These are phyloP conservation scores for Mortierella sp. DNA, from an alignment of 371 early-diverging fungal genomes.

Conservation along the genomic window DNA sequence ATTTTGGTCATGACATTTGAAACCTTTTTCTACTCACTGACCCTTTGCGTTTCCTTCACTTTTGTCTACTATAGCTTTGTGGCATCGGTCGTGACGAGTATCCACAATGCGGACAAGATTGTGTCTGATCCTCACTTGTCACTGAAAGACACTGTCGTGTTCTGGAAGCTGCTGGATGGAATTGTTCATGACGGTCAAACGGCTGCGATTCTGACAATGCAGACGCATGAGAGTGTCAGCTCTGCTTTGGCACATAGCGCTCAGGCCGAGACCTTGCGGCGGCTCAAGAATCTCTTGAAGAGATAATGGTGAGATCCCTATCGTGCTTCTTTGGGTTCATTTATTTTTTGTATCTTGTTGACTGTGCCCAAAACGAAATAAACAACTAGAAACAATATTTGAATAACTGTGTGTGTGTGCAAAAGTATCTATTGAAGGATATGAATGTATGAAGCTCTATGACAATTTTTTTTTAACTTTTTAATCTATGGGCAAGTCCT, in stretches of 20 bases:
- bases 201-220: slow-evolving; percentile 66
- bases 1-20: not conserved
- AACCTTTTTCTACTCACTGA: not conserved
- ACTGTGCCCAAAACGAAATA: not conserved
- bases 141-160: slow-evolving; percentile 9
- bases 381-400: not conserved
- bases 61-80: slow-evolving; percentile 43
- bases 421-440: not conserved
- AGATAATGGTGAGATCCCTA: not conserved
- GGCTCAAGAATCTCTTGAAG: not conserved
- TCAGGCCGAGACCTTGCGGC: slow-evolving; percentile 25
- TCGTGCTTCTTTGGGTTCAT: not conserved
- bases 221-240: slow-evolving; percentile 63
- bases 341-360: not conserved
- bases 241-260: slow-evolving; percentile 15
- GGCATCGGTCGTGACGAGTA: slow-evolving; percentile 57
- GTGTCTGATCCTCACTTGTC: not conserved
- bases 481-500: slow-evolving; percentile 19
- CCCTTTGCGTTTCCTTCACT: not conserved
- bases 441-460: not conserved
- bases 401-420: no score
- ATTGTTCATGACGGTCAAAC: slow-evolving; percentile 64
- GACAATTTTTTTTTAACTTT: not conserved
- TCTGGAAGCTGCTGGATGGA: slow-evolving; percentile 46
- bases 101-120: slow-evolving; percentile 24